Conservation (phyloP, 2,329 filamentous ascomycete species). For the Lachnellula arida region DNA sequence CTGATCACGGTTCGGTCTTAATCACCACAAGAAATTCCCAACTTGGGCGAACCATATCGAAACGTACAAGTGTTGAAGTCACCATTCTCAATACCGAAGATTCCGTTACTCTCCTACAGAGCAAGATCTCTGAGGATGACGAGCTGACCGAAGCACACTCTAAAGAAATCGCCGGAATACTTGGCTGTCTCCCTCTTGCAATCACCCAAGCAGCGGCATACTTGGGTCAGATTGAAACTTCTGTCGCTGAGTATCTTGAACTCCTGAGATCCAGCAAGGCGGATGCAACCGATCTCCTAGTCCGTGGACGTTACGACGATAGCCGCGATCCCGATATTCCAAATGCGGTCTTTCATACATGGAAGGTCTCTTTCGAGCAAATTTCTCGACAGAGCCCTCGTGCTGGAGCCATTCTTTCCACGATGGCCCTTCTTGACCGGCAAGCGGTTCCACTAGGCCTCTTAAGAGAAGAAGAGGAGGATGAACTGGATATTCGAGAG, state of each 20-base stretch:
- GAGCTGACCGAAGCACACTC: neutral
- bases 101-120: neutral
- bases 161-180: slow-evolving; percentile 2
- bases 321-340: slow-evolving; percentile 30
- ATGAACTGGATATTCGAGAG: slow-evolving; percentile 24
- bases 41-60: neutral
- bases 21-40: slow-evolving; percentile 35
- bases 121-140: neutral
- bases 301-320: slow-evolving; percentile 27
- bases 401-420: slow-evolving; percentile 11
- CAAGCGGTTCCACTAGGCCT: slow-evolving; percentile 14
- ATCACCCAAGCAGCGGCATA: slow-evolving; percentile 24
- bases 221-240: slow-evolving; percentile 15
- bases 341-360: slow-evolving; percentile 34
- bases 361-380: slow-evolving; percentile 33
- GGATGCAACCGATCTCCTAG: slow-evolving; percentile 19
- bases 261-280: slow-evolving; percentile 22
- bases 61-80: neutral
- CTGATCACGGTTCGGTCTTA: slow-evolving; percentile 29
- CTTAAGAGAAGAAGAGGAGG: neutral
- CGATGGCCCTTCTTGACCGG: slow-evolving; percentile 13
- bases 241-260: slow-evolving; percentile 32
- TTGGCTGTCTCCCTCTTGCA: slow-evolving; percentile 26
- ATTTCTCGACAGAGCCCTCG: slow-evolving; percentile 26
- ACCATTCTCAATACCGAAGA: neutral